Evolutionary conservation across 306 rosid genomes (phyloP), one percentile per base, ranked within the genome.

Genomic region (Castanospermum australe): DNA sequence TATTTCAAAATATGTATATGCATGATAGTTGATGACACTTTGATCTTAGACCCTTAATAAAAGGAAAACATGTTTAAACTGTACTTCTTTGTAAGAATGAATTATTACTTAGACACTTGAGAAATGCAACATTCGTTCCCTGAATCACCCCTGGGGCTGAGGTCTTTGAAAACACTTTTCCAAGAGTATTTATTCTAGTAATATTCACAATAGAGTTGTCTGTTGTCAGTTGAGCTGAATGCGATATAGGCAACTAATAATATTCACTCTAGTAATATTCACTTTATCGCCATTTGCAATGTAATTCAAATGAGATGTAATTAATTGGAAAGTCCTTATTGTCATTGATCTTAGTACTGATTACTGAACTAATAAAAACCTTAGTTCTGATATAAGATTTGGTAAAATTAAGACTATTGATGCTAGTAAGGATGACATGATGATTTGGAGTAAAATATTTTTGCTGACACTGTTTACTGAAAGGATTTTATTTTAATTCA

Each of bases 21-120:
- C 33, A 32, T 77, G 24, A 41, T 77, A 2, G 17, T 70, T 38
- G 67, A 59, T n/a, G 52, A 79, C 25, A 32, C 32, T 42, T 54
- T 6, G 30, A 45, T 52, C 66, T 54, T 79, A 17, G 39, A 59
- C n/a, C 44, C 10, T 62, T 44, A 12, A 39, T 36, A 20, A 22
- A 60, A 57, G 14, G 41, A 68, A 15, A 38, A 15, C 6, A 69
- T 76, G 3, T 73, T 82, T 77, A 75, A 28, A 33, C 71, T 44
- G 42, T 20, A 22, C 20, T 22, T 57, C 33, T 41, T 14, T 66
- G 14, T 73, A 35, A 45, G 60, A 61, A 50, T 61, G 4, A 56
- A 56, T 22, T 56, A 11, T 61, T 61, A 32, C 12, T 2, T n/a
- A n/a, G 32, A 3, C 32, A 28, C 24, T 52, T 18, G 59, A 5